Evolutionary conservation across 257 asterid genomes (phyloP), one percentile per base, ranked within the genome.

Genomic region (Catharanthus roseus): DNA sequence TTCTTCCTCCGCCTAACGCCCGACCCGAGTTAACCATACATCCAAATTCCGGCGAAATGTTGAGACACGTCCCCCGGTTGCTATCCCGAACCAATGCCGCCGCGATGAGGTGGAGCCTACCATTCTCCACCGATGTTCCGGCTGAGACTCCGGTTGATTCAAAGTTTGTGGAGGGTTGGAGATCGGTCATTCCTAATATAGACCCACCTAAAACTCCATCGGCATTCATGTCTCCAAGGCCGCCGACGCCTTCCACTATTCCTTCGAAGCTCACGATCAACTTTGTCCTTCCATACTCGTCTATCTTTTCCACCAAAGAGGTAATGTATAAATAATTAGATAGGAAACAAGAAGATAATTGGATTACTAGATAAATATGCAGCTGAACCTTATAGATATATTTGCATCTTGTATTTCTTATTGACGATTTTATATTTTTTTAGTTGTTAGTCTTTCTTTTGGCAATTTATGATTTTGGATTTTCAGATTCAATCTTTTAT

Each of bases 231-330:
- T 12, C 63, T 0, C 82, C 92, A 31, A 93, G 96, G 26, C 95
- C 91, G 18, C 88, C 90, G 4, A 79, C 82, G 12, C 96, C 95
- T 2, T 72, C 88, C 53, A 78, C 91, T 12, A 86, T 91, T 51
- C 96, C 96, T 12, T 75, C 96, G 0, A 91, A 91, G 79, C 96
- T 89, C 83, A 91, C 96, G 16, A 85, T 91, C 84, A 91, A 91
- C 78, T 79, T 91, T 65, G 95, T 89, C 75, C 95, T 91, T 75
- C 97, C 96, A 24, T 89, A 91, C 61, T 81, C 81, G 21, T 82
- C 97, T n/a, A 53, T 82, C 34, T 83, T 83, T 58, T 65, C 87
- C 61, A 81, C 79, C 73, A 89, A 89, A 72, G 85, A 91, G 96
- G 97, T 88, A 75, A 3, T 38, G 42, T 38, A n/a, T n/a, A n/a